Conservation (phyloP, 1,139 yeast species). For the Arxiozyma telluris region DNA sequence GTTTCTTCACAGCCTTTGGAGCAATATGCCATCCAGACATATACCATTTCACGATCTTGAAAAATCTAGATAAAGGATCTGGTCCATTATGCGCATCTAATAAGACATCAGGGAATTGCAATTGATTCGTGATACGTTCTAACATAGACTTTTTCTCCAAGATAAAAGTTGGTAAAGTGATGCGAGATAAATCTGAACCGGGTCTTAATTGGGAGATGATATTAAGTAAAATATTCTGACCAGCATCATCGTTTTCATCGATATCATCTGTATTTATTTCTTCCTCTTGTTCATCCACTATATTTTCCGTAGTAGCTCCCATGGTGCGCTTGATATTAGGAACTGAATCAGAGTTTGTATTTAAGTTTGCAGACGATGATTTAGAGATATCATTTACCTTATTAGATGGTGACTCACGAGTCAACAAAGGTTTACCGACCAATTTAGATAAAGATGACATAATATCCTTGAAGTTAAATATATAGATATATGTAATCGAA, state of each 20-base stretch:
- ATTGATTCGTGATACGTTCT: conserved; percentile 85
- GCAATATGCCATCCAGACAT: conserved; percentile 96
- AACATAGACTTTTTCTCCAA: conserved; percentile 93
- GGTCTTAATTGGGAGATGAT: conserved; percentile 87
- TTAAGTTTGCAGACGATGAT: background rate
- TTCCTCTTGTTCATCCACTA: background rate
- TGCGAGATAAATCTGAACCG: conserved; percentile 81
- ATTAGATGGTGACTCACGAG: background rate
- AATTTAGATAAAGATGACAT: conserved; percentile 2
- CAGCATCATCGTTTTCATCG: conserved; percentile 86
- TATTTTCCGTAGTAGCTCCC: background rate
- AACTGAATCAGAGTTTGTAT: background rate
- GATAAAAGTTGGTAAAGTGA: conserved; percentile 90
- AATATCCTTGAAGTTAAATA: background rate
- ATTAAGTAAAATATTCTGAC: conserved; percentile 75
- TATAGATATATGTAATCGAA: background rate
- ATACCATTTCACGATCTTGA: conserved; percentile 76
- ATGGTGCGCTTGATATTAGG: background rate
- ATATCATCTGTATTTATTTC: conserved; percentile 48
- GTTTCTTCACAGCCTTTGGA: conserved; percentile 96
- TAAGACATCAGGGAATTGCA: conserved; percentile 72
- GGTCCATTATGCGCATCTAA: conserved; percentile 53
- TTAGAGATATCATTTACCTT: background rate
- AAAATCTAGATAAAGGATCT: conserved; percentile 60
- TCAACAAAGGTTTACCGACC: background rate